Conservation (phyloP, 2,329 filamentous ascomycete genomes). For the Lojkania enalia region DNA sequence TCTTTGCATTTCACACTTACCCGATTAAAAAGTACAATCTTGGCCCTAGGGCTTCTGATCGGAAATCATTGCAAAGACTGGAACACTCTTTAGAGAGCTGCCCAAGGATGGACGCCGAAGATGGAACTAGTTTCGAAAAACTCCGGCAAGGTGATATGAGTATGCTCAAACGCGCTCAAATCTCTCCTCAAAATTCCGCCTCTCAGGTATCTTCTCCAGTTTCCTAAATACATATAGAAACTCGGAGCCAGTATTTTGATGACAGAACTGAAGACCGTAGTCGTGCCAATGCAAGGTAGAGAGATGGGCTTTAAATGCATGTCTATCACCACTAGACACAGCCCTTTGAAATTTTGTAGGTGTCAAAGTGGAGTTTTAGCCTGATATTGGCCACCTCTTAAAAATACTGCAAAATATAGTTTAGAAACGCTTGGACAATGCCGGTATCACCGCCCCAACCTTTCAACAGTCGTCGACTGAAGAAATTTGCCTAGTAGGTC, state of each 20-base stretch:
- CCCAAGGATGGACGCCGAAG: slow-evolving; percentile 10
- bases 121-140: slow-evolving; percentile 24
- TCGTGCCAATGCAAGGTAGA: neutral
- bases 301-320: no score
- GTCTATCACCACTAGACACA: neutral
- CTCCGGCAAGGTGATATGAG: slow-evolving; percentile 22
- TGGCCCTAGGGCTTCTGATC: slow-evolving; percentile 12
- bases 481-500: no score
- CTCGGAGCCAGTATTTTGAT: no score
- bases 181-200: neutral
- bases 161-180: slow-evolving; percentile 21
- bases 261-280: neutral
- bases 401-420: no score
- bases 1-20: slow-evolving; percentile 32
- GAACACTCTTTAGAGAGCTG: slow-evolving; percentile 15
- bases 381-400: no score
- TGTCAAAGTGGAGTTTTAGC: slow-evolving; percentile 1
- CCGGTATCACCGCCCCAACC: no score
- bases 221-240: no score
- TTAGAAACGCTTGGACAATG: no score
- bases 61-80: slow-evolving; percentile 18
- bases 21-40: slow-evolving; percentile 18
- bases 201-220: no score
- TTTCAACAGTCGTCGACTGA: no score
- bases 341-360: neutral